Percentiles rank a stretch among this genome's conserved stretches.
These are phyloP conservation scores for Coniosporium apollinis DNA, from an alignment of 495 filamentous ascomycete genomes.

Conservation along the genomic window DNA sequence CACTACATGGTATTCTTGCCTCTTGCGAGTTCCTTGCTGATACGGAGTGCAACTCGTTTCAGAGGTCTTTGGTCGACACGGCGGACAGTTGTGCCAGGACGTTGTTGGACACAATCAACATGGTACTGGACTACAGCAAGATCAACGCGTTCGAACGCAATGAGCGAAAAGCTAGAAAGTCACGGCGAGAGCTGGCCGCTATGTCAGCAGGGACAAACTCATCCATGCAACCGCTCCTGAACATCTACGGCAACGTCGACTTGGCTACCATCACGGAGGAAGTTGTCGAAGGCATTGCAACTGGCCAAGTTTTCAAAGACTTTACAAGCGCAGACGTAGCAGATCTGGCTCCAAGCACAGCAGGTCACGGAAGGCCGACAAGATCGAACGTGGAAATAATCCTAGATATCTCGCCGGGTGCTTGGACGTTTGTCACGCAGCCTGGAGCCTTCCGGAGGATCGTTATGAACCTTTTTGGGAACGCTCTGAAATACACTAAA, in stretches of 20 bases:
- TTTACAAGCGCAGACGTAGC: slow-evolving; percentile 1
- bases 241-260: slow-evolving; percentile 12
- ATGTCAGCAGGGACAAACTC: background rate
- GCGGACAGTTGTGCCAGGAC: slow-evolving; percentile 14
- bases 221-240: slow-evolving; percentile 1
- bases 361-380: background rate
- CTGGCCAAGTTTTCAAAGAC: slow-evolving; percentile 10
- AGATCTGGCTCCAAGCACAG: background rate
- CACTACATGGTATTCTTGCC: slow-evolving; percentile 15
- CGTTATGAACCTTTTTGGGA: slow-evolving; percentile 20
- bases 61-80: slow-evolving; percentile 10
- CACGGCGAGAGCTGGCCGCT: background rate
- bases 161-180: slow-evolving; percentile 7
- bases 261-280: slow-evolving; percentile 15
- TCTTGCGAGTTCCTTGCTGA: slow-evolving; percentile 15
- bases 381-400: slow-evolving; percentile 8
- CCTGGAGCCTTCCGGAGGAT: slow-evolving; percentile 12
- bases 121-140: slow-evolving; percentile 17
- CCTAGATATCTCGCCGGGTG: slow-evolving; percentile 9
- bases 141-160: slow-evolving; percentile 10
- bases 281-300: slow-evolving; percentile 17
- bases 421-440: slow-evolving; percentile 9
- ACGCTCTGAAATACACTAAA: slow-evolving; percentile 22
- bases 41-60: slow-evolving; percentile 12
- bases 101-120: slow-evolving; percentile 17